These are phyloP conservation scores for Gracilaria domingensis DNA, from an alignment of 23 red algal species.

Conservation along the genomic window DNA sequence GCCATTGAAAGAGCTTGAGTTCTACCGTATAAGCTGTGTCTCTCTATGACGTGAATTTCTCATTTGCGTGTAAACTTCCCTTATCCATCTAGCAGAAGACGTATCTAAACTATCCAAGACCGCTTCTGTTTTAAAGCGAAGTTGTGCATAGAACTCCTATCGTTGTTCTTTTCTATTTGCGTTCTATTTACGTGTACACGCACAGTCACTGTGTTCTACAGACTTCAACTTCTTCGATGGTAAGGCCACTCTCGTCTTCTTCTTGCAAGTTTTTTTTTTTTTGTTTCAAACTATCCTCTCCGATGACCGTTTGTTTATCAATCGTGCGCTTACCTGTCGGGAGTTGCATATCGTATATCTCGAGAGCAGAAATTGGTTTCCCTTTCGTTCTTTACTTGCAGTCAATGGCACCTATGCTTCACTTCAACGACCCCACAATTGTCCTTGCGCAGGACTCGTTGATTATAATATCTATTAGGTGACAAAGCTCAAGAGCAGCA, in stretches of 20 bases:
- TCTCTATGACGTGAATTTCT: too few relatives aligned
- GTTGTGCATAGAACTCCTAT: too few relatives aligned
- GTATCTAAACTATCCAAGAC: too few relatives aligned
- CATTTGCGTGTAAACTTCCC: too few relatives aligned
- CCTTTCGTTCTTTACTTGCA: neutral
- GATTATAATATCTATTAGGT: neutral
- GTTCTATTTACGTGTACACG: too few relatives aligned
- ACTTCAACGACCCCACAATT: neutral
- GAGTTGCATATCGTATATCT: conserved; percentile 10
- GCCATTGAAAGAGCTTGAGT: too few relatives aligned
- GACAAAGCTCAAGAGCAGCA: neutral
- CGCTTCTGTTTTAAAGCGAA: too few relatives aligned
- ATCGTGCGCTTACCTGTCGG: neutral
- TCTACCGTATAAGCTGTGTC: too few relatives aligned
- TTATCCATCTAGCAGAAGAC: too few relatives aligned
- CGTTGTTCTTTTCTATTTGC: too few relatives aligned
- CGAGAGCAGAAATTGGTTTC: neutral
- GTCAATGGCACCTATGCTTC: neutral
- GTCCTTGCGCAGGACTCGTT: neutral
- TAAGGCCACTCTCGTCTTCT: neutral
- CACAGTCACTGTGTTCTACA: too few relatives aligned
- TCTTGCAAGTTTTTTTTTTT: neutral
- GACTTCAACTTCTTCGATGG: too few relatives aligned
- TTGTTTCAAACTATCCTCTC: neutral
- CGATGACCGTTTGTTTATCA: conserved; percentile 4